Evolutionary conservation across 1,139 yeast species (phyloP).

Genomic region (Nakaseomyces delphensis): DNA sequence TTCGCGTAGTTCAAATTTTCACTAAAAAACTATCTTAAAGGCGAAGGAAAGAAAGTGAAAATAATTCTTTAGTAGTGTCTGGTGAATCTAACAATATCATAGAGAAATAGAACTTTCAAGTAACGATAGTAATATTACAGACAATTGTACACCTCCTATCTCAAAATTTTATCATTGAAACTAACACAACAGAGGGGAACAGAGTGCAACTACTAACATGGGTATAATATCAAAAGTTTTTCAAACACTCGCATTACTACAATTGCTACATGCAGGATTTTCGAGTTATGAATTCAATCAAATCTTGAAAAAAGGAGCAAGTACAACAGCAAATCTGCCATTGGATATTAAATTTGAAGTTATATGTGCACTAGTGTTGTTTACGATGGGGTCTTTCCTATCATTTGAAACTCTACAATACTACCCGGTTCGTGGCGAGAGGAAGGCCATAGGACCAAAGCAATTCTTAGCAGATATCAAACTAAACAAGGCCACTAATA

Average conservation of each 20-base stretch:
- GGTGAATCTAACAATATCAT: too few relatives aligned
- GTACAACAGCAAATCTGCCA: conserved; percentile 17
- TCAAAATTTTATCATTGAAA: too few relatives aligned
- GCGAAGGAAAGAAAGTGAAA: too few relatives aligned
- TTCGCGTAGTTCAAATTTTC: too few relatives aligned
- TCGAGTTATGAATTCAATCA: conserved; percentile 31
- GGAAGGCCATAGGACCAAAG: conserved; percentile 14
- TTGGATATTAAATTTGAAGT: conserved; percentile 27
- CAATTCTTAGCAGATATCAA: conserved; percentile 26
- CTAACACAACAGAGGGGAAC: too few relatives aligned
- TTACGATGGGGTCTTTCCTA: conserved; percentile 20
- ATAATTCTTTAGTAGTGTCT: too few relatives aligned
- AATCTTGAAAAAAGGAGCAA: conserved; percentile 14
- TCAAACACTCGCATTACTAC: conserved; percentile 18
- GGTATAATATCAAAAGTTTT: conserved; percentile 18
- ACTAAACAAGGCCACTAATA: conserved; percentile 25
- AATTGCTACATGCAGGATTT: conserved; percentile 28
- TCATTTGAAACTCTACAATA: conserved; percentile 23
- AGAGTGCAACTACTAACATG: too few relatives aligned
- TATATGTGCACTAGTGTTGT: conserved; percentile 19
- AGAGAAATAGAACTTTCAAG: too few relatives aligned
- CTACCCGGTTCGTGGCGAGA: conserved; percentile 18
- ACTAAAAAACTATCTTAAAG: too few relatives aligned
- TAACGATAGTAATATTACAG: too few relatives aligned
- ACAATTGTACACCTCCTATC: too few relatives aligned